These are phyloP conservation scores for Hypoxylon rubiginosum DNA, from an alignment of 2,329 filamentous ascomycete species.

Conservation along the genomic window DNA sequence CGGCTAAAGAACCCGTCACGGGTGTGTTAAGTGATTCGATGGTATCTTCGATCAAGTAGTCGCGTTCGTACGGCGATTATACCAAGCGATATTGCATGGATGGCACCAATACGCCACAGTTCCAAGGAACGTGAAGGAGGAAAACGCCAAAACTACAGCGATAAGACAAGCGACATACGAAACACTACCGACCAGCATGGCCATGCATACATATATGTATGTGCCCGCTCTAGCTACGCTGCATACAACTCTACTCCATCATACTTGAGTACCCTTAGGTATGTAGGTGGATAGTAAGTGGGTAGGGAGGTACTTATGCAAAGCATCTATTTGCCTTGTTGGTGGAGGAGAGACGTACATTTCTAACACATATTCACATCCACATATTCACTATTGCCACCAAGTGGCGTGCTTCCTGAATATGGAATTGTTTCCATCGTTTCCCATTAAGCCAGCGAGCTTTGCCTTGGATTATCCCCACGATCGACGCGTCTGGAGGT, in stretches of 20 bases:
- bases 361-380: too few species aligned
- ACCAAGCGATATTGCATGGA: background rate
- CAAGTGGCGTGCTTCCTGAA: conserved; percentile 7
- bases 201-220: conserved; percentile 30
- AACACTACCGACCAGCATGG: conserved; percentile 34
- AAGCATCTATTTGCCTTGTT: conserved; percentile 26
- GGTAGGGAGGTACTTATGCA: conserved; percentile 3
- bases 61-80: conserved; percentile 6
- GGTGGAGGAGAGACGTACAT: conserved; percentile 7
- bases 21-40: conserved; percentile 9
- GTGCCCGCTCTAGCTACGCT: conserved; percentile 14
- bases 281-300: conserved; percentile 1
- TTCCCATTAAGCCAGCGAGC: conserved; percentile 9
- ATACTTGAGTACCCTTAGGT: conserved; percentile 6
- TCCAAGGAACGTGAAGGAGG: conserved; percentile 13
- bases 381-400: conserved; percentile 31
- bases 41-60: conserved; percentile 10
- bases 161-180: conserved; percentile 41
- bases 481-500: conserved; percentile 24
- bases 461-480: conserved; percentile 24
- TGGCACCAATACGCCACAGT: conserved; percentile 4
- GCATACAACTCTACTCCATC: conserved; percentile 26
- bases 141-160: conserved; percentile 17
- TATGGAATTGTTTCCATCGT: conserved; percentile 15
- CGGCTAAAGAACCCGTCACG: conserved; percentile 26